phyloP scores from a whole-genome alignment of 257 asterid species.

The Solanum commersonii region DNA sequence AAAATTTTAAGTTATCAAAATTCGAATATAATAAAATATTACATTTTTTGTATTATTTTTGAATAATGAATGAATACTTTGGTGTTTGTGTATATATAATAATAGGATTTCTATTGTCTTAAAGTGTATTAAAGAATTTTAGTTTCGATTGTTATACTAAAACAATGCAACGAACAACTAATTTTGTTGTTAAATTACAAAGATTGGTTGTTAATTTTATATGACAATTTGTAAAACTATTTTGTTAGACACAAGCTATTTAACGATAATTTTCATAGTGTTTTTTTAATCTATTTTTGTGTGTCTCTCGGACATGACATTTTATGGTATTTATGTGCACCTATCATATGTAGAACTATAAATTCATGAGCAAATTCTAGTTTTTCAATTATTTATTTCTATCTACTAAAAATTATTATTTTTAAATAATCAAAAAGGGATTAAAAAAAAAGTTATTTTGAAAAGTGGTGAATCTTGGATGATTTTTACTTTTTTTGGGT shows the following conservation, averaged over 20 bases:
- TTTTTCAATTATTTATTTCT: neutral
- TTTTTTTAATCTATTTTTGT: too few species aligned
- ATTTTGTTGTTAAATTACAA: neutral
- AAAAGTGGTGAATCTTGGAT: neutral
- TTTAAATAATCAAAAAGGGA: neutral
- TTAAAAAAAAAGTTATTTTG: neutral
- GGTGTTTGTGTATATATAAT: neutral
- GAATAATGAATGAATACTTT: neutral
- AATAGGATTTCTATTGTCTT: neutral
- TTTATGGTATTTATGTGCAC: neutral
- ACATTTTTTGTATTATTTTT: neutral
- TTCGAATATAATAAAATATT: neutral
- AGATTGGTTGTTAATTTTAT: neutral
- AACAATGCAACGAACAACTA: neutral
- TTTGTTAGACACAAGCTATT: neutral
- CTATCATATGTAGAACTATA: neutral
- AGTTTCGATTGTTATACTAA: neutral
- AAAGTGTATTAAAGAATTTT: neutral
- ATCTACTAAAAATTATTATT: neutral
- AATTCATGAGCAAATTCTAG: neutral
- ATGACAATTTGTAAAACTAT: neutral
- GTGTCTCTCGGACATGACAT: neutral
- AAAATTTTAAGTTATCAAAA: neutral
- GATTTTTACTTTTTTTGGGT: neutral
- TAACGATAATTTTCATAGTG: too few species aligned